Conservation (phyloP, 2,329 filamentous ascomycete genomes). For the Apiospora malaysiana region DNA sequence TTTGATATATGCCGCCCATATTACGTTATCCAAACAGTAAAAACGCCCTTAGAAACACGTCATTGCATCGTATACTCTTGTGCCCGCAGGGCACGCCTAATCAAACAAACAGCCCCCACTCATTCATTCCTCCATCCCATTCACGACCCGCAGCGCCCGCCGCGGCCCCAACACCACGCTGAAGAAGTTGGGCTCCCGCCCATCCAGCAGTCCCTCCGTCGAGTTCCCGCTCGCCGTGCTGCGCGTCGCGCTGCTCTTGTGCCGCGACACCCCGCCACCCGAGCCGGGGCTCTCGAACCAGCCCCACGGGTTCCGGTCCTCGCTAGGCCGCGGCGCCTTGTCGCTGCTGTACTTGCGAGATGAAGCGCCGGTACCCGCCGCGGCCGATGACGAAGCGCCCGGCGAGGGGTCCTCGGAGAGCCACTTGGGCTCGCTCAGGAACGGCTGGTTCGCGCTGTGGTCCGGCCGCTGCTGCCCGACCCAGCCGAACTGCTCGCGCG, state of each 20-base stretch:
- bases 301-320: slow-evolving; percentile 37
- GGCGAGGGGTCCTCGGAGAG: slow-evolving; percentile 33
- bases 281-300: slow-evolving; percentile 31
- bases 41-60: background rate
- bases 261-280: slow-evolving; percentile 30
- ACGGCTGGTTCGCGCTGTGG: background rate
- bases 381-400: slow-evolving; percentile 23
- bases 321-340: slow-evolving; percentile 31
- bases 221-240: slow-evolving; percentile 44
- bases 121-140: slow-evolving; percentile 48
- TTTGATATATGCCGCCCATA: background rate
- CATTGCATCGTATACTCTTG: slow-evolving; percentile 23
- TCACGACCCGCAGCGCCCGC: slow-evolving; percentile 72
- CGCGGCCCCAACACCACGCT: slow-evolving; percentile 72
- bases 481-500: slow-evolving; percentile 31
- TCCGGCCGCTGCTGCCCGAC: slow-evolving; percentile 11
- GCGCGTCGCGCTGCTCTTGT: slow-evolving; percentile 42
- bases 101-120: background rate
- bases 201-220: slow-evolving; percentile 45
- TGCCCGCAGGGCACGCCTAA: background rate
- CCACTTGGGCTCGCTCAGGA: slow-evolving; percentile 33
- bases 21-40: background rate
- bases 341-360: slow-evolving; percentile 14
- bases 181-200: slow-evolving; percentile 73
- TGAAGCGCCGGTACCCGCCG: background rate